Base-by-base conservation (phyloP, 1,284 basidiomycete species). In the Malassezia japonica region DNA sequence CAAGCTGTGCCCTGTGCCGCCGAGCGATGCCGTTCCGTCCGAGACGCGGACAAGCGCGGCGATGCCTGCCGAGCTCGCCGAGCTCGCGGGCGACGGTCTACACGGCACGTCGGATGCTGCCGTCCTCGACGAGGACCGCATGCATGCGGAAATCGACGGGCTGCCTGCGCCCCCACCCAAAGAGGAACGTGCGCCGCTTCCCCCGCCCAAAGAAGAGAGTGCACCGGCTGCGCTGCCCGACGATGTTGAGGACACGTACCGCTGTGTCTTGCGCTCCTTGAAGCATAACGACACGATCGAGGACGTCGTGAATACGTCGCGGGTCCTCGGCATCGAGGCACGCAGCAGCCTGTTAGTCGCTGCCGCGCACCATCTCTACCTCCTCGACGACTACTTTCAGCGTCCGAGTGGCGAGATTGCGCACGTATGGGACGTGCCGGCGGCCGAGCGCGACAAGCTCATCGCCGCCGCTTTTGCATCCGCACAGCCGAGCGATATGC, bases 351-450 rank as follows among this genome's bases (percentile, higher is more conserved):
- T 95, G 7, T 77, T 94, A 21, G 90, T 95, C 42, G 79, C 90
- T 23, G 90, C 89, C 15, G 79, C 79, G 45, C 83, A 81, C 4
- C 86, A 90, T 65, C 74, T 95, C 6, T 95, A 95, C 64, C 84
- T 95, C 76, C 77, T 95, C 13, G 89, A 95, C 65, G 89, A 90
- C 6, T 77, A 94, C n/a, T 84, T 92, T 13, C 86, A 92, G 71
- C 84, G 83, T 46, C 81, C 84, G 8, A 81, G 83, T 37, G 89
- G 88, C 0, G 89, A 92, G 70, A 82, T 95, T 31, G 83, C 94
- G 42, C 87, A 90, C 62, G 86, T 86, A 1, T 81, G 81, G 59
- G 86, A 92, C 61, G 88, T 88, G 2, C 86, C 88, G 0, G 81
- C 81, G 57, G 81, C 83, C 43, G 77, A 92, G 34, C 50, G 70